Percentiles rank a stretch among this genome's conserved stretches.
Evolutionary conservation across 2,329 filamentous ascomycete genomes (phyloP).

Genomic region (Corinectria fuckeliana): DNA sequence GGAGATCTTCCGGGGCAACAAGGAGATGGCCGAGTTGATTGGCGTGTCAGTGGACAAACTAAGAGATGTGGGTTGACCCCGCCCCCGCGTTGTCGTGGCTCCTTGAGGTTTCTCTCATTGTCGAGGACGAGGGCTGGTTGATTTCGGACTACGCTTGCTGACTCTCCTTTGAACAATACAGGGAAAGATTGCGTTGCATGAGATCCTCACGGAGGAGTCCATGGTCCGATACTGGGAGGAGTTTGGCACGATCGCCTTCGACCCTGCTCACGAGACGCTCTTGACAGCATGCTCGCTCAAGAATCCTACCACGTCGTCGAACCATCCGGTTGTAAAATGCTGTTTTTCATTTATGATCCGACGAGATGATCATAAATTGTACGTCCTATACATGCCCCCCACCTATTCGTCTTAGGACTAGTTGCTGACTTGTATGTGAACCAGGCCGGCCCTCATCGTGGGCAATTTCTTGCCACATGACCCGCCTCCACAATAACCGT

Average conservation of each 20-base stretch:
- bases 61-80: conserved; percentile 74
- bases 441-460: conserved; percentile 89
- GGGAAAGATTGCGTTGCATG: conserved; percentile 94
- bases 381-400: conserved; percentile 48
- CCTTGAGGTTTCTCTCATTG: conserved; percentile 4
- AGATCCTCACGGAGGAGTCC: conserved; percentile 94
- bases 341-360: conserved; percentile 98
- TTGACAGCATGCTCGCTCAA: conserved; percentile 92
- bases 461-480: conserved; percentile 95
- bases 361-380: conserved; percentile 96
- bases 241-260: conserved; percentile 97
- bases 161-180: conserved; percentile 47
- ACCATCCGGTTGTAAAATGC: conserved; percentile 80
- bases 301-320: conserved; percentile 73
- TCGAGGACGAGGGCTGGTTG: neutral
- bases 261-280: conserved; percentile 91
- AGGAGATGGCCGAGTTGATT: conserved; percentile 97
- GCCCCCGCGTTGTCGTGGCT: conserved; percentile 11
- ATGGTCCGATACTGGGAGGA: conserved; percentile 99
- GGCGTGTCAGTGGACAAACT: conserved; percentile 89
- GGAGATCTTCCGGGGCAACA: conserved; percentile 96
- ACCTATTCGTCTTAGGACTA: neutral
- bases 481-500: conserved; percentile 47
- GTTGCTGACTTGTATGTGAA: conserved; percentile 41
- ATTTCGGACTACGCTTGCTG: conserved; percentile 13